Evolutionary conservation across 2,329 filamentous ascomycete species (phyloP).

Genomic region (Aspergillus hortae): DNA sequence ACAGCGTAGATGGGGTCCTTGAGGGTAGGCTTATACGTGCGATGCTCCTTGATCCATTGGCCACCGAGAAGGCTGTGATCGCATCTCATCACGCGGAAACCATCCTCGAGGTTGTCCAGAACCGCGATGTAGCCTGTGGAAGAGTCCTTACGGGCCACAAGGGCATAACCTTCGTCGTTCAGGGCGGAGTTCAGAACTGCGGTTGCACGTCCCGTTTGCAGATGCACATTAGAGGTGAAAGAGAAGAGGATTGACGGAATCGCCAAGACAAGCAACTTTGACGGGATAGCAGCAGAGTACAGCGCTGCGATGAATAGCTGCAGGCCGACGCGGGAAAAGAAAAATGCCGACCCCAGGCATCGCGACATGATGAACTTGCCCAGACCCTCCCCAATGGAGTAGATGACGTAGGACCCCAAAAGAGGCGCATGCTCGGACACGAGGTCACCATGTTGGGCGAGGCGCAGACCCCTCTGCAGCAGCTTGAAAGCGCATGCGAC

Average conservation of each 20-base stretch:
- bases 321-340: conserved; percentile 68
- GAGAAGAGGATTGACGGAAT: conserved; percentile 66
- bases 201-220: conserved; percentile 60
- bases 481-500: conserved; percentile 61
- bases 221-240: conserved; percentile 68
- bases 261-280: conserved; percentile 62
- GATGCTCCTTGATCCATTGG: conserved; percentile 66
- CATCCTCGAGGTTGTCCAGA: conserved; percentile 66
- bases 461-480: conserved; percentile 57
- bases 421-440: conserved; percentile 63
- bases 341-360: conserved; percentile 58
- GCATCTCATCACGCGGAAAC: conserved; percentile 81
- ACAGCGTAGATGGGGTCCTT: conserved; percentile 90
- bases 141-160: conserved; percentile 81
- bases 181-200: conserved; percentile 64
- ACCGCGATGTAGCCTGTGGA: conserved; percentile 91
- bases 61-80: conserved; percentile 93
- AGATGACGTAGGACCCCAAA: conserved; percentile 63
- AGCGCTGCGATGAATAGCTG: conserved; percentile 63
- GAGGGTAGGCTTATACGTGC: conserved; percentile 53
- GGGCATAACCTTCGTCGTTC: conserved; percentile 61
- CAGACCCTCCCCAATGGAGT: conserved; percentile 48
- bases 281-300: conserved; percentile 67
- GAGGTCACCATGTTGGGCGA: conserved; percentile 54
- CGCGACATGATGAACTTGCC: conserved; percentile 40